These are phyloP conservation scores for Leccinellum albellum DNA, from an alignment of 768 basidiomycete genomes.

Conservation along the genomic window DNA sequence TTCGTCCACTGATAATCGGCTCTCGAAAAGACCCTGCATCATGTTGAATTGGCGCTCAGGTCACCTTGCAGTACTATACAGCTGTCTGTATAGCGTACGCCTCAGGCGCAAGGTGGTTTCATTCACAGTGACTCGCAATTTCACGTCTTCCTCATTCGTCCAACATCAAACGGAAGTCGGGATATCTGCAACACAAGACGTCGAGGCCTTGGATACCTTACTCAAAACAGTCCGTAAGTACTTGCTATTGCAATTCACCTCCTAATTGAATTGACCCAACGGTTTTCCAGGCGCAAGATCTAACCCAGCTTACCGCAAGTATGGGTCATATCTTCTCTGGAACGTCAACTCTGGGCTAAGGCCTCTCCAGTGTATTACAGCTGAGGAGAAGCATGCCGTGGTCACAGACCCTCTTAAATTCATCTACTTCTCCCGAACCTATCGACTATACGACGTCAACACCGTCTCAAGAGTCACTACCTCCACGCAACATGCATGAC, in stretches of 20 bases:
- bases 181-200: slow-evolving; percentile 53
- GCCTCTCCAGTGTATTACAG: slow-evolving; percentile 47
- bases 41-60: background rate
- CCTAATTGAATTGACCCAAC: background rate
- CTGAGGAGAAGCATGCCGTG: slow-evolving; percentile 50
- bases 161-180: slow-evolving; percentile 16
- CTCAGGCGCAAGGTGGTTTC: background rate
- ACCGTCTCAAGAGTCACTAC: slow-evolving; percentile 23
- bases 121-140: background rate
- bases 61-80: background rate
- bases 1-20: too few relatives aligned
- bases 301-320: slow-evolving; percentile 54
- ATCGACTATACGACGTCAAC: slow-evolving; percentile 13
- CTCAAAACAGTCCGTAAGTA: slow-evolving; percentile 56
- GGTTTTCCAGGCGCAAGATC: slow-evolving; percentile 43
- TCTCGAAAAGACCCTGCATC: background rate
- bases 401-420: slow-evolving; percentile 53
- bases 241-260: background rate
- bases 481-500: slow-evolving; percentile 61
- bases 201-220: slow-evolving; percentile 54
- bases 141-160: background rate
- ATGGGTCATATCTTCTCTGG: slow-evolving; percentile 8
- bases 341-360: slow-evolving; percentile 3
- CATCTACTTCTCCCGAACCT: slow-evolving; percentile 23
- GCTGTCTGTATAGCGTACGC: too few relatives aligned